Base-by-base conservation (phyloP, 352 stramenopile genomes). In the Hyaloperonospora arabidopsidis region DNA sequence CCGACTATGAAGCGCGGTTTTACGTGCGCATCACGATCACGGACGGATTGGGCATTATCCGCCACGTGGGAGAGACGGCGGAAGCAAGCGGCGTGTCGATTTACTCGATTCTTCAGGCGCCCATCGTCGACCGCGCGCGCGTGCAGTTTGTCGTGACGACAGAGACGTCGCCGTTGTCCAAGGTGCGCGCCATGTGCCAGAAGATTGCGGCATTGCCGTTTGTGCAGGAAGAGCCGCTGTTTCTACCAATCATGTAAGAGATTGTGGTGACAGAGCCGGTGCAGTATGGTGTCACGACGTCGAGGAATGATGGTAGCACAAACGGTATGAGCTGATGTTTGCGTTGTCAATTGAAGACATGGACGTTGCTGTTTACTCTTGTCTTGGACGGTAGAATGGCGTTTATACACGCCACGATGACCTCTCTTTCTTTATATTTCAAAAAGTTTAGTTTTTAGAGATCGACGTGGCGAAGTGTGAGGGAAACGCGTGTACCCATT, bases 141-240 rank as follows among this genome's bases (percentile, higher is more conserved):
- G 87, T 97, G 45, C 83, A 97, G 58, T 98, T 98, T 69, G 95
- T 97, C 12, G 88, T 98, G 45, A 97, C 96, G 29, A 98, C 94
- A 0, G 94, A 98, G 61, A 85, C 89, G 49, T 86, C 95, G 40
- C 66, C 83, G 40, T 61, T 97, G 52, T 91, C 85, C 39, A 76
- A 84, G 49, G 88, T 97, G 48, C 74, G 94, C 45, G 74, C 84
- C 46, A 95, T 97, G 63, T 87, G 79, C 56, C 70, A 84, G 44
- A 86, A 95, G 62, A 88, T 98, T 62, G 83, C 93, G 46, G 76
- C 78, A 52, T 68, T 95, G 23, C 71, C 80, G 14, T 96, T 96
- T 61, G 86, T 90, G 25, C 70, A 90, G 65, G 79, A 87, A 44
- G 68, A 86, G 54, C 86, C 87, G 32, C 74, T 92, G 35, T 89